Evolutionary conservation across 257 asterid species (phyloP).

Genomic region (Penstemon davidsonii): DNA sequence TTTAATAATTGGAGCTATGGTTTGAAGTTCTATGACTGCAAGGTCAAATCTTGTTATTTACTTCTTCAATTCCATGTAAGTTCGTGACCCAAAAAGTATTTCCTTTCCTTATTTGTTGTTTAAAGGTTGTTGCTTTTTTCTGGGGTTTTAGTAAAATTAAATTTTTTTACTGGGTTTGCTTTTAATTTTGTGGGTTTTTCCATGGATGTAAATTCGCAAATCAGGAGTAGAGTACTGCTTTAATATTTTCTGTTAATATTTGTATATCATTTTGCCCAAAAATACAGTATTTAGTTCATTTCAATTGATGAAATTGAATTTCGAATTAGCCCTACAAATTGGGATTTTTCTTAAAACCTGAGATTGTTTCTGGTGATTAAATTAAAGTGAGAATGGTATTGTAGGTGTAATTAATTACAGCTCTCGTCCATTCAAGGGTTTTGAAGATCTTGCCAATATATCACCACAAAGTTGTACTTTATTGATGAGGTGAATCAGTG

Average conservation of each 20-base stretch:
- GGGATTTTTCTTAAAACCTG: slow-evolving; percentile 8
- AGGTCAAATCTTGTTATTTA: slow-evolving; percentile 27
- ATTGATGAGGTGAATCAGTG: slow-evolving; percentile 1
- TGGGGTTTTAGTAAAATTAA: slow-evolving; percentile 14
- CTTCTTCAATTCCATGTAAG: slow-evolving; percentile 33
- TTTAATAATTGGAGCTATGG: slow-evolving; percentile 5
- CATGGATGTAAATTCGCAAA: background rate
- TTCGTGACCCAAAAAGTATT: slow-evolving; percentile 8
- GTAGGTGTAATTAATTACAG: background rate
- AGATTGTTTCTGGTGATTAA: slow-evolving; percentile 8
- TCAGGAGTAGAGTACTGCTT: background rate
- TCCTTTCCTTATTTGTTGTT: slow-evolving; percentile 1
- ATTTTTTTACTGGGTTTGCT: slow-evolving; percentile 13
- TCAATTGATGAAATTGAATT: slow-evolving; percentile 19
- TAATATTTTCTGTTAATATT: background rate
- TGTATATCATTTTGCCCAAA: slow-evolving; percentile 1
- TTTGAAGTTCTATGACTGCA: slow-evolving; percentile 24
- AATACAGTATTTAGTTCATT: background rate
- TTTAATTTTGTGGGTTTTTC: slow-evolving; percentile 1
- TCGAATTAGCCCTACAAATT: slow-evolving; percentile 3
- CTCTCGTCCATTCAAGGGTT: slow-evolving; percentile 11
- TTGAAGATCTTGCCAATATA: slow-evolving; percentile 17
- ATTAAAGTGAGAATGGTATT: background rate
- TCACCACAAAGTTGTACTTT: slow-evolving; percentile 8
- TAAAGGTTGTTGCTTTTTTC: slow-evolving; percentile 23